phyloP scores from a whole-genome alignment of 2,329 filamentous ascomycete species.

The Fusarium ramigenum region DNA sequence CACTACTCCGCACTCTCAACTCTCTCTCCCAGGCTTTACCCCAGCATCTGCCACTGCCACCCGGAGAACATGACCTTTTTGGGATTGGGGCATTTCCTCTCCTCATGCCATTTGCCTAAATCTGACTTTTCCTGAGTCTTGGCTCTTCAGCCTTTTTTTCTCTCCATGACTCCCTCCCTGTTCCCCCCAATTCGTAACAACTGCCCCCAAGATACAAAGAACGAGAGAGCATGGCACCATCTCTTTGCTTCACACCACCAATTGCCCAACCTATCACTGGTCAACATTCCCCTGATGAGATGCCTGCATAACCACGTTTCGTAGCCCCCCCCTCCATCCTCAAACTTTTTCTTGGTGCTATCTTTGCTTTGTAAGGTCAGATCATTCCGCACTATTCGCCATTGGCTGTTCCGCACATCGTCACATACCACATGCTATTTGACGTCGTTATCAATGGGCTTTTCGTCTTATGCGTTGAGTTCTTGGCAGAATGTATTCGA shows the following conservation, averaged over 20 bases:
- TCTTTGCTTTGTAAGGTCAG: not conserved
- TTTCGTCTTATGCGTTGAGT: not conserved
- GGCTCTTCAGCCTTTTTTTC: not conserved
- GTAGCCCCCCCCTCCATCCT: conserved; percentile 19
- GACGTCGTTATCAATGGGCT: not conserved
- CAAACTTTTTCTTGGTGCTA: not conserved
- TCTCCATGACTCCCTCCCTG: not conserved
- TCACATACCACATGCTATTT: not conserved
- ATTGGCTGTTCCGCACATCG: conserved; percentile 16
- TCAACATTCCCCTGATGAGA: conserved; percentile 9
- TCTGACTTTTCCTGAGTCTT: conserved; percentile 11
- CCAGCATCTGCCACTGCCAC: not conserved
- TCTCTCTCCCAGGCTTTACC: not conserved
- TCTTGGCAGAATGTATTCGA: conserved; percentile 12
- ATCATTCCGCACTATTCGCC: conserved; percentile 26
- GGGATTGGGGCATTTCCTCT: not conserved
- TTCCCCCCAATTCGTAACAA: not conserved
- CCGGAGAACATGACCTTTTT: conserved; percentile 3
- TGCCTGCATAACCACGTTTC: conserved; percentile 38
- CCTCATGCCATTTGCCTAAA: not conserved
- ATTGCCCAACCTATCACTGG: conserved; percentile 10
- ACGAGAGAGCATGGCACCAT: conserved; percentile 17
- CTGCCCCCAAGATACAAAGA: not conserved
- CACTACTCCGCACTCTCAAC: conserved; percentile 39
- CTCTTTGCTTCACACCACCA: conserved; percentile 3